Percentiles rank a stretch among this genome's conserved stretches.
Conservation (phyloP, 805 yeast species). For the Suhomyces sp. region DNA sequence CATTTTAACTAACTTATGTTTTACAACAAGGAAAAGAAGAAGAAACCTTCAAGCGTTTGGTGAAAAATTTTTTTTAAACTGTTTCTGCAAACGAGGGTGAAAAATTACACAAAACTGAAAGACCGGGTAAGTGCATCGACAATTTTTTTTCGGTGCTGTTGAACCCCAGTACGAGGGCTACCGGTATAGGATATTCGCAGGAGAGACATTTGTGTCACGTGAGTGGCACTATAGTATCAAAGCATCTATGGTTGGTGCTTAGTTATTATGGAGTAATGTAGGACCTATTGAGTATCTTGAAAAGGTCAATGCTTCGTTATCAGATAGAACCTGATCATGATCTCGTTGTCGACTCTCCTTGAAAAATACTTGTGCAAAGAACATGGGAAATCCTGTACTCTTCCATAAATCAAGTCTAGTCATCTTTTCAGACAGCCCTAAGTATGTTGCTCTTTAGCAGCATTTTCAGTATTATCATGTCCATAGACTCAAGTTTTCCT, state of each 20-base stretch:
- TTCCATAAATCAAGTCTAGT: background rate
- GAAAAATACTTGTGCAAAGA: no score
- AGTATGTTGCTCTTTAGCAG: background rate
- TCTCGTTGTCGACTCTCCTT: no score
- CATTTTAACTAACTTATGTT: conserved; percentile 48
- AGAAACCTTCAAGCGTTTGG: background rate
- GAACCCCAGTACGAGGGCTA: background rate
- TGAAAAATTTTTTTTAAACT: conserved; percentile 5
- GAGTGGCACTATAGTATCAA: background rate
- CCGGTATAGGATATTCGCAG: background rate
- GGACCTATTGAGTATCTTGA: background rate
- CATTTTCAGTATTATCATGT: background rate
- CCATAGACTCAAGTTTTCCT: background rate
- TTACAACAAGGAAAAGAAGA: conserved; percentile 8
- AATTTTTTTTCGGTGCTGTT: background rate
- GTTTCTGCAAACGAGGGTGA: background rate
- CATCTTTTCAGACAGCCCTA: background rate
- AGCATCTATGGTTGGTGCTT: background rate
- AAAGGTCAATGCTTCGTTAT: background rate
- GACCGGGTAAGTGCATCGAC: conserved; percentile 4
- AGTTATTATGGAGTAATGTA: background rate
- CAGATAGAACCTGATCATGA: no score
- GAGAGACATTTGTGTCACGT: background rate
- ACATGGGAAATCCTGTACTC: background rate
- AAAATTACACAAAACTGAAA: background rate